Conservation (phyloP, 2,329 filamentous ascomycete species). For the Herpotrichia juniperi region DNA sequence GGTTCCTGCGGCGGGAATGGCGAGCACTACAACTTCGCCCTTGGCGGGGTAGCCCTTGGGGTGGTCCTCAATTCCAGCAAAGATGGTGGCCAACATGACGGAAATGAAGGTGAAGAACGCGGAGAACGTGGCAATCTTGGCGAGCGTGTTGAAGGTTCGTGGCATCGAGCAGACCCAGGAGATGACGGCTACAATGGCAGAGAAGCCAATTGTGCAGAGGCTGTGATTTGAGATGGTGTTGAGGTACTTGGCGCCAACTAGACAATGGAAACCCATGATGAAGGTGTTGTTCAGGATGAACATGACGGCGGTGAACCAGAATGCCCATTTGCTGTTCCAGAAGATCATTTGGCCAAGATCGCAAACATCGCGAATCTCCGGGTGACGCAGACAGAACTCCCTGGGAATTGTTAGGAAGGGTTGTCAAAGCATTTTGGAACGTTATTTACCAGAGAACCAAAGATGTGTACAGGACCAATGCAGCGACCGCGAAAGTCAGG, state of each 20-base stretch:
- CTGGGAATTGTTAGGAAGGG: conserved; percentile 52
- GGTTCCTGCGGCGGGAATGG: conserved; percentile 71
- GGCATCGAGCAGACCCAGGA: conserved; percentile 83
- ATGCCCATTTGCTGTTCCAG: conserved; percentile 78
- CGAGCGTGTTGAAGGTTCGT: conserved; percentile 80
- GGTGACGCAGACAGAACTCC: conserved; percentile 90
- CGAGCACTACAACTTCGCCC: conserved; percentile 72
- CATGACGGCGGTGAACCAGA: conserved; percentile 76
- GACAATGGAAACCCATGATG: conserved; percentile 82
- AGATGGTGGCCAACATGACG: conserved; percentile 81
- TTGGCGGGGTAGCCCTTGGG: conserved; percentile 66
- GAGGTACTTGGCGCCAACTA: conserved; percentile 84
- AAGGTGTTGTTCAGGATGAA: conserved; percentile 95
- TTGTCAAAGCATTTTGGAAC: background rate
- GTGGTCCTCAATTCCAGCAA: conserved; percentile 76
- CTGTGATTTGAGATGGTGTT: conserved; percentile 82
- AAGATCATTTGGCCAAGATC: conserved; percentile 96
- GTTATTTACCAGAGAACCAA: conserved; percentile 64
- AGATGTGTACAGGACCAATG: conserved; percentile 82
- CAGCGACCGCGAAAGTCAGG: conserved; percentile 78
- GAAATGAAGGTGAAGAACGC: conserved; percentile 91
- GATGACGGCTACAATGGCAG: conserved; percentile 73
- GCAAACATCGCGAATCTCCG: conserved; percentile 89
- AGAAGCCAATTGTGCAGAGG: conserved; percentile 81
- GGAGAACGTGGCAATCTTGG: conserved; percentile 78